phyloP scores from a whole-genome alignment of 495 filamentous ascomycete species.

The Pseudevernia furfuracea region DNA sequence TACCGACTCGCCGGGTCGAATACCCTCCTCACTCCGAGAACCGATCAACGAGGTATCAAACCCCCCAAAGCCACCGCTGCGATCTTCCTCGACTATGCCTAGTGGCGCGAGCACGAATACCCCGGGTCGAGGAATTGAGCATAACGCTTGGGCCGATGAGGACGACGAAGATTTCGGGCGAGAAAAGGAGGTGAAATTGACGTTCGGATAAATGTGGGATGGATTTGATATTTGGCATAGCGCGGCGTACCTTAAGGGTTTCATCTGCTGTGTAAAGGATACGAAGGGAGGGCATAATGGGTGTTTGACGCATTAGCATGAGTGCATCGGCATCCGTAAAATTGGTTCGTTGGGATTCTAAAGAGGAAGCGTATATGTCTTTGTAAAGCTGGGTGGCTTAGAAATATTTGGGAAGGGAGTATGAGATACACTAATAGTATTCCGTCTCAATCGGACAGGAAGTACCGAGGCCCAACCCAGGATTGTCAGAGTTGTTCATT shows the following conservation, averaged over 20 bases:
- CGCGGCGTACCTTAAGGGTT: constrained; percentile 12
- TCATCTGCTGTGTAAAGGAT: background rate
- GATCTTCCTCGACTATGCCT: constrained; percentile 38
- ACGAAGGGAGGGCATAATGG: background rate
- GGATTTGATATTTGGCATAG: constrained; percentile 11
- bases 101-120: background rate
- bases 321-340: background rate
- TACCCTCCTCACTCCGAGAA: constrained; percentile 9
- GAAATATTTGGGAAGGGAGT: background rate
- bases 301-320: background rate
- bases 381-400: background rate
- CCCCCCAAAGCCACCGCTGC: constrained; percentile 34
- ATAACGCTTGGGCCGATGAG: constrained; percentile 79
- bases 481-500: background rate
- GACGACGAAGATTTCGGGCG: constrained; percentile 47
- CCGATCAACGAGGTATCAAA: background rate
- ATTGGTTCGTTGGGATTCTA: background rate
- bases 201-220: constrained; percentile 43
- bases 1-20: constrained; percentile 7
- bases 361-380: background rate
- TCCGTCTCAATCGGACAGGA: background rate
- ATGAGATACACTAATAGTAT: background rate
- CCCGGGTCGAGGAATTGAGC: constrained; percentile 36
- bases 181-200: constrained; percentile 49
- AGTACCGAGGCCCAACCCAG: background rate